Conservation (phyloP, 2,329 filamentous ascomycete species). For the Pyrenochaeta sp. region DNA sequence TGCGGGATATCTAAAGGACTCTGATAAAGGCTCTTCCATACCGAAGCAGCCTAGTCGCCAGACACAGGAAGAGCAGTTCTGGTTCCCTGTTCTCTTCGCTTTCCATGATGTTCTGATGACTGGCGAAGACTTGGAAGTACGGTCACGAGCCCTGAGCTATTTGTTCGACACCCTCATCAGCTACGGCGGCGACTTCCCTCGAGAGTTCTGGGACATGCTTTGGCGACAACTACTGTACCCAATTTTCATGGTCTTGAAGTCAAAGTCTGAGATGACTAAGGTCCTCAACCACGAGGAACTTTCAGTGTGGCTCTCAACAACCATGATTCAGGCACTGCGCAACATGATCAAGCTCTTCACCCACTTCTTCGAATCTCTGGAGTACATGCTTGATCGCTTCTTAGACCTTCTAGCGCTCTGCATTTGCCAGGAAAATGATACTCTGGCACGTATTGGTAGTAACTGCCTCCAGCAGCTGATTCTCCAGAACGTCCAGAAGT, state of each 20-base stretch:
- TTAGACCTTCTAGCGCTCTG: slow-evolving; percentile 92
- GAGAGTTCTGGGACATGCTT: slow-evolving; percentile 97
- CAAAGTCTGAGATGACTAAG: slow-evolving; percentile 95
- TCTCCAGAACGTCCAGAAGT: slow-evolving; percentile 93
- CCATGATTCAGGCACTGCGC: slow-evolving; percentile 96
- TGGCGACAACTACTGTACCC: slow-evolving; percentile 97
- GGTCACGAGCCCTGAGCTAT: slow-evolving; percentile 87
- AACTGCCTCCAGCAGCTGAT: slow-evolving; percentile 98
- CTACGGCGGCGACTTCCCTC: slow-evolving; percentile 89
- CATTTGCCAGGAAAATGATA: slow-evolving; percentile 99
- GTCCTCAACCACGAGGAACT: slow-evolving; percentile 95
- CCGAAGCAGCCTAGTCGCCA: slow-evolving; percentile 76
- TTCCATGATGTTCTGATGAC: slow-evolving; percentile 99
- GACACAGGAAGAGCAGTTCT: slow-evolving; percentile 95
- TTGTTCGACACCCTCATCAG: slow-evolving; percentile 93
- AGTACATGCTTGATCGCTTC: slow-evolving; percentile 99
- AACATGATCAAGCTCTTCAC: slow-evolving; percentile 99
- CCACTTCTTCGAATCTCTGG: slow-evolving; percentile 94
- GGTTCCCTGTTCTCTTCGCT: slow-evolving; percentile 97
- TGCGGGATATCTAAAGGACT: slow-evolving; percentile 59
- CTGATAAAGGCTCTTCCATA: slow-evolving; percentile 59
- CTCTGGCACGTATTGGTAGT: slow-evolving; percentile 95
- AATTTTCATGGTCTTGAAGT: slow-evolving; percentile 97
- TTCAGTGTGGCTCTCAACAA: slow-evolving; percentile 98
- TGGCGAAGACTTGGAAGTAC: slow-evolving; percentile 95